Base-by-base conservation (phyloP, 1,139 yeast species). In the Scheffersomyces parashehatae region DNA sequence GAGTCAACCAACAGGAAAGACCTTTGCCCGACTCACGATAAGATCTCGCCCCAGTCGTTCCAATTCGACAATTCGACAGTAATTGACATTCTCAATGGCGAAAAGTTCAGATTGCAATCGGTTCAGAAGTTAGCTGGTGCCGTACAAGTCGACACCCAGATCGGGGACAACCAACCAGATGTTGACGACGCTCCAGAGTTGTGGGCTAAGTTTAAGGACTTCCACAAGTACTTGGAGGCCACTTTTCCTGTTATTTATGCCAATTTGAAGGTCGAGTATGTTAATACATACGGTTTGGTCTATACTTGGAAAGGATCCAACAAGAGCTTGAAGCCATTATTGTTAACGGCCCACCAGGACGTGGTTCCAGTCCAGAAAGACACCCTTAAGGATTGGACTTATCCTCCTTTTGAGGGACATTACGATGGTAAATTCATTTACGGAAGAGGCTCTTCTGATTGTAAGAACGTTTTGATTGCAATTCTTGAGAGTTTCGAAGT, bases 291-390 rank as follows among this genome's bases (percentile, higher is more conserved):
- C 50, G 93, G 90, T 1, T 67, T 88, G 46, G 75, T 88, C 14
- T 81, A 73, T 57, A 76, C 83, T 24, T 84, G 88, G 85, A 65
- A 79, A 51, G 95, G 95, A 15, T 57, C 77, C 0, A 67, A 82
- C 46, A 37, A 60, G 5, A 47, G 56, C 3, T 67, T 83, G 54
- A 82, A 84, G 59, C 96, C 96, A 5, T 52, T 83, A 11, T 59
- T 88, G 61, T 67, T 87, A 36, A 77, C 83, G 63, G 90, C 93
- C 3, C 96, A 88, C 62, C 88, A 83, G 59, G 96, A 88, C 58
- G 88, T 85, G 4, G 96, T 88, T 11, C 96, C 96, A 0, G 86
- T 87, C 11, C 83, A 82, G 54, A 61, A 66, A 28, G 82, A 71
- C 20, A 78, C 88, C 11, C 59, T 75, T 35, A 70, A 61, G 33